phyloP scores from a whole-genome alignment of 345 rosid genomes.

The Trapa bicornis region DNA sequence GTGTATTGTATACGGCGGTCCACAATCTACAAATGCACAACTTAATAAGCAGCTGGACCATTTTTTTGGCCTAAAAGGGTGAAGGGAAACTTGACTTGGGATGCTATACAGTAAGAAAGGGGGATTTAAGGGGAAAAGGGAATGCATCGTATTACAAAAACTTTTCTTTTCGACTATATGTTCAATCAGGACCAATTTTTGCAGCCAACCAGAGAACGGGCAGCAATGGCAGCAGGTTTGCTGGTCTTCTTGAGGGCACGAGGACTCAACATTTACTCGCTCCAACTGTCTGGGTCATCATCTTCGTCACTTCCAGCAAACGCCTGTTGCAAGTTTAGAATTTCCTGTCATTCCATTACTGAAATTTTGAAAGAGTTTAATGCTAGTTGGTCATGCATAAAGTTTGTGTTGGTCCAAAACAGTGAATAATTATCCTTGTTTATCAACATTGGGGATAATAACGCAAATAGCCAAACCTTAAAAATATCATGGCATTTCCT shows the following conservation, averaged over 20 bases:
- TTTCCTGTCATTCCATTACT: not conserved
- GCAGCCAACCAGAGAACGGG: not conserved
- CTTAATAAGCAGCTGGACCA: not conserved
- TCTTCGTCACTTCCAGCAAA: constrained; percentile 94
- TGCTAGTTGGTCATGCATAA: not conserved
- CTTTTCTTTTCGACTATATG: not conserved
- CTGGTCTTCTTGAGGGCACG: not conserved
- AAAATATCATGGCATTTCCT: not conserved
- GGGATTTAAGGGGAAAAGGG: not conserved
- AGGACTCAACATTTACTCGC: constrained; percentile 23
- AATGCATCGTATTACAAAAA: constrained; percentile 1
- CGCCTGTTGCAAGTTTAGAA: constrained; percentile 37
- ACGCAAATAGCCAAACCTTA: not conserved
- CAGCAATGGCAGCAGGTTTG: not conserved
- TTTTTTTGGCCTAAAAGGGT: too few relatives aligned
- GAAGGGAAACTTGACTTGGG: not conserved
- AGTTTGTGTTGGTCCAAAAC: not conserved
- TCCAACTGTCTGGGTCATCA: constrained; percentile 82
- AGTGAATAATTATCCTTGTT: not conserved
- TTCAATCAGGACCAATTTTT: not conserved
- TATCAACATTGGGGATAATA: not conserved
- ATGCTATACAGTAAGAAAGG: not conserved
- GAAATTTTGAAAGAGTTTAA: not conserved
- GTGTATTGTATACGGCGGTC: not conserved
- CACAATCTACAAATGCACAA: not conserved